Evolutionary conservation across 2,329 filamentous ascomycete genomes (phyloP).

Genomic region (Periconia macrospinosa): DNA sequence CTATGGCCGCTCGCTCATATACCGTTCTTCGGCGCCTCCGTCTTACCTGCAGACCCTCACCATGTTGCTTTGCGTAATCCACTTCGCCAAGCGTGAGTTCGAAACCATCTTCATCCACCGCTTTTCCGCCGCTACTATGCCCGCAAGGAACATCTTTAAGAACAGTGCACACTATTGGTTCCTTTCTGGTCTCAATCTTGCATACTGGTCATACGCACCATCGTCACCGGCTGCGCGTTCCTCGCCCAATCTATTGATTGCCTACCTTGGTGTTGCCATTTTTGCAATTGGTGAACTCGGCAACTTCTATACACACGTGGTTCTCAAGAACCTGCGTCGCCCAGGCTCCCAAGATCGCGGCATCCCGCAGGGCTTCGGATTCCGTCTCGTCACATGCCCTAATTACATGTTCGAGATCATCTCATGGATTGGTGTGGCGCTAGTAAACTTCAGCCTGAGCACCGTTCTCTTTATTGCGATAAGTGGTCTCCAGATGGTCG

Average conservation of each 20-base stretch:
- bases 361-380: constrained; percentile 84
- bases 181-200: constrained; percentile 76
- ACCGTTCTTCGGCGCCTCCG: constrained; percentile 57
- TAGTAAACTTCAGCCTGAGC: constrained; percentile 77
- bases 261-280: constrained; percentile 67
- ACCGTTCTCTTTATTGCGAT: constrained; percentile 75
- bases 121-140: constrained; percentile 95
- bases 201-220: constrained; percentile 83
- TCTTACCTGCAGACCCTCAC: constrained; percentile 73
- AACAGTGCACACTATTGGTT: constrained; percentile 96
- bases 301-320: constrained; percentile 79
- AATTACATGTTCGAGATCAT: constrained; percentile 95
- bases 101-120: constrained; percentile 95
- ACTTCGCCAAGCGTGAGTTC: constrained; percentile 93
- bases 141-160: constrained; percentile 84
- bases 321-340: constrained; percentile 75
- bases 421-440: constrained; percentile 80
- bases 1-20: constrained; percentile 71
- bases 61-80: constrained; percentile 72
- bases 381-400: constrained; percentile 85
- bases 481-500: constrained; percentile 76
- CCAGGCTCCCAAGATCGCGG: constrained; percentile 79
- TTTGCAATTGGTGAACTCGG: constrained; percentile 77
- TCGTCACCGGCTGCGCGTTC: constrained; percentile 64
- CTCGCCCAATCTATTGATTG: constrained; percentile 48